A percentile compares a stretch with the other conserved stretches of the same genome.
These are phyloP conservation scores for Trametes gibbosa DNA, from an alignment of 768 basidiomycete species.

Conservation along the genomic window DNA sequence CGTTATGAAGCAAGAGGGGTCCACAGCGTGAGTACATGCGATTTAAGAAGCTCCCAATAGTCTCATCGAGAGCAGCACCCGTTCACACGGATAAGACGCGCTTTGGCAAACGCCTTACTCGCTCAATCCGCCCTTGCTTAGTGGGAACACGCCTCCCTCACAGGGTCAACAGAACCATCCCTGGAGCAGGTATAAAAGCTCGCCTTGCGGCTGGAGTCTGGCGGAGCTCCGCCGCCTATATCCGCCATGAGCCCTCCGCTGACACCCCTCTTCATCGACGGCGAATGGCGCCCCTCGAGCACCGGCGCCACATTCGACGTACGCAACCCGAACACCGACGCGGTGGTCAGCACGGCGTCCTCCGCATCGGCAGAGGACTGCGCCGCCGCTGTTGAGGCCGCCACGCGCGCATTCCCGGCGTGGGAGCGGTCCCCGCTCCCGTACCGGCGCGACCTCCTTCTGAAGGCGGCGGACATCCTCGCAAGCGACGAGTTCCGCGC, in stretches of 20 bases:
- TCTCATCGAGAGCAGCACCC: no score
- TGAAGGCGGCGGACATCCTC: constrained; percentile 48
- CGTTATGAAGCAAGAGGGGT: no score
- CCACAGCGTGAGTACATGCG: not conserved
- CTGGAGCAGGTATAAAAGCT: not conserved
- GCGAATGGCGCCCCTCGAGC: constrained; percentile 36
- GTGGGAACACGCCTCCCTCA: not conserved
- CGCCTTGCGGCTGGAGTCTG: no score
- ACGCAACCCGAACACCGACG: constrained; percentile 39
- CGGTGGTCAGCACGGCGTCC: constrained; percentile 43
- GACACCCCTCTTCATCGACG: constrained; percentile 41
- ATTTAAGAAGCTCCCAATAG: not conserved
- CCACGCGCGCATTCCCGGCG: constrained; percentile 42
- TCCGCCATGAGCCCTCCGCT: constrained; percentile 5
- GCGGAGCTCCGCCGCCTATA: no score
- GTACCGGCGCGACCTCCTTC: constrained; percentile 42
- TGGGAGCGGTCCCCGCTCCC: constrained; percentile 43
- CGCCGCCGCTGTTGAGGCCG: constrained; percentile 41
- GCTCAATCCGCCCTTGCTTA: no score
- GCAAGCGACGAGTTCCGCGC: constrained; percentile 40
- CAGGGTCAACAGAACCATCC: not conserved
- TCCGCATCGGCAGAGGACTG: constrained; percentile 38
- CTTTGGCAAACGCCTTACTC: no score
- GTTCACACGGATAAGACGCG: no score
- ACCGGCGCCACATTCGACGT: constrained; percentile 44